Conservation (phyloP, 495 filamentous ascomycete genomes). For the Talaromyces thailandensis region DNA sequence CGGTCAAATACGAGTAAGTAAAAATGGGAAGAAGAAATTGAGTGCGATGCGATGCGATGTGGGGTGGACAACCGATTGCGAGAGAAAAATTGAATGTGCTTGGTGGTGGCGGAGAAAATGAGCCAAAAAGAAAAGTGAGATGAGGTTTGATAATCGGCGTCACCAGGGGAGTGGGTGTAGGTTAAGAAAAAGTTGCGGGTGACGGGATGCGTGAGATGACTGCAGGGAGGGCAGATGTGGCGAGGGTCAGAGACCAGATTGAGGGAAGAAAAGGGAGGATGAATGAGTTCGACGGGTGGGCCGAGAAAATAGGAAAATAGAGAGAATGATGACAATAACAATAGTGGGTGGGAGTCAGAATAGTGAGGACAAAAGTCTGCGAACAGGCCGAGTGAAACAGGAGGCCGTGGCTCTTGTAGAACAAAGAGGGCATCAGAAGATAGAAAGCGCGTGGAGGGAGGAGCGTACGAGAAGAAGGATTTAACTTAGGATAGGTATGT, state of each 20-base stretch:
- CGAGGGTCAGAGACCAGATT: not conserved
- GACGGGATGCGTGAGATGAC: not conserved
- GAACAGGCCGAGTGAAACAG: conserved; percentile 6
- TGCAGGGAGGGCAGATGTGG: conserved; percentile 7
- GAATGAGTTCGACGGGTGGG: not conserved
- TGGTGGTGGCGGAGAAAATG: conserved; percentile 3
- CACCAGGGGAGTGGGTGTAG: not conserved
- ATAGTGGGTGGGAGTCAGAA: conserved; percentile 11
- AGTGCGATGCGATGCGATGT: conserved; percentile 3
- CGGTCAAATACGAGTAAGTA: not conserved
- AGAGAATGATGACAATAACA: conserved; percentile 12
- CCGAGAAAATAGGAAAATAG: conserved; percentile 8
- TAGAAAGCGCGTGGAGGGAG: conserved; percentile 1
- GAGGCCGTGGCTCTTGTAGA: not conserved
- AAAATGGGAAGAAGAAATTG: not conserved
- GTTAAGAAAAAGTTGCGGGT: conserved; percentile 2
- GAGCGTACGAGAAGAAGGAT: not conserved
- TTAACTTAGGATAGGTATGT: not conserved
- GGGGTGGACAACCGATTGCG: not conserved
- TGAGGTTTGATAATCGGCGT: not conserved
- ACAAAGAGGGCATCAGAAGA: not conserved
- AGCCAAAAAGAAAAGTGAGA: not conserved
- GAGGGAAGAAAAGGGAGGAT: not conserved
- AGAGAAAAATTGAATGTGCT: not conserved
- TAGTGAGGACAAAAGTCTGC: not conserved